Conservation (phyloP, 2,329 filamentous ascomycete genomes). For the Trichoderma afroharzianum region DNA sequence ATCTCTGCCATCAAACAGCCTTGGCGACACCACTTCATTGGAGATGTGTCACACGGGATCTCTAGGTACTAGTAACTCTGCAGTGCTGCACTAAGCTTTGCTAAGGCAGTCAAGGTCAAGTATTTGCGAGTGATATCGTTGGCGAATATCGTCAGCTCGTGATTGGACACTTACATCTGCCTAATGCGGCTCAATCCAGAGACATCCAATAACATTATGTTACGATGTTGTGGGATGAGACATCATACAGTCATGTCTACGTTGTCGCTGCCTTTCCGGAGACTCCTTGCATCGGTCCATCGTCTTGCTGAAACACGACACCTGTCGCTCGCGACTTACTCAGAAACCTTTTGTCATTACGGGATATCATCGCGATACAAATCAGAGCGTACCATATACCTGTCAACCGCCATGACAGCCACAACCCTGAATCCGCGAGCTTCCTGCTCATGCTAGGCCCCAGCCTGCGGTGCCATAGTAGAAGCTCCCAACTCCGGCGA, state of each 20-base stretch:
- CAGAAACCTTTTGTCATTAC: neutral
- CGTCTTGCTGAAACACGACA: neutral
- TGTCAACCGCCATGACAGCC: neutral
- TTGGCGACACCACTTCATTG: neutral
- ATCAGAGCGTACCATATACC: neutral
- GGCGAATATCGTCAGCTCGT: neutral
- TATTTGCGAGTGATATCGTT: neutral
- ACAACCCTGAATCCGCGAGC: neutral
- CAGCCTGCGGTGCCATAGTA: neutral
- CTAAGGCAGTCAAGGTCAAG: neutral
- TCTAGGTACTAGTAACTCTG: neutral
- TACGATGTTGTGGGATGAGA: neutral
- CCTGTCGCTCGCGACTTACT: neutral
- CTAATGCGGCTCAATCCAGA: neutral
- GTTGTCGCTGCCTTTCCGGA: neutral
- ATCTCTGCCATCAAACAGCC: neutral
- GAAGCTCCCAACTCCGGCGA: neutral
- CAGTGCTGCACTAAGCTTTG: neutral
- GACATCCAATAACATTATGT: neutral
- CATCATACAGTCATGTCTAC: neutral
- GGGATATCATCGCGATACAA: neutral
- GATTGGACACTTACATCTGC: neutral
- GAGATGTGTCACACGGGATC: slow-evolving; percentile 10
- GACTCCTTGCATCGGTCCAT: neutral
- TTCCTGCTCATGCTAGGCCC: neutral